A percentile compares a stretch with the other conserved stretches of the same genome.
Evolutionary conservation across 768 basidiomycete genomes (phyloP).

Genomic region (Cyclocybe aegerita): DNA sequence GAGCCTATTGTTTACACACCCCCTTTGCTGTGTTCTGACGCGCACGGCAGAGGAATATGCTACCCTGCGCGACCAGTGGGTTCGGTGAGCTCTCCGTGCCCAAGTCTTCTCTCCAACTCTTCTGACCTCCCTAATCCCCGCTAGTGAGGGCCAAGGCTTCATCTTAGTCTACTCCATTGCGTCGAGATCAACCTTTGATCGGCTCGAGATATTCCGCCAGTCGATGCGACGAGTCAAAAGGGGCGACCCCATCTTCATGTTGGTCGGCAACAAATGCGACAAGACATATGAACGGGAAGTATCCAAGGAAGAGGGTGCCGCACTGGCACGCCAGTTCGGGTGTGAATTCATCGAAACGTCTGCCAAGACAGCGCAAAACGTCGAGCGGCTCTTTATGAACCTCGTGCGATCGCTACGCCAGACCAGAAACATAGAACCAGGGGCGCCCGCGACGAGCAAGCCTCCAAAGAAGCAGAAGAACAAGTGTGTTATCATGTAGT

Average conservation of each 20-base stretch:
- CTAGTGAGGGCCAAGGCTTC: slow-evolving; percentile 95
- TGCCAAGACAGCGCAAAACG: slow-evolving; percentile 93
- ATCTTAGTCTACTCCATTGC: slow-evolving; percentile 96
- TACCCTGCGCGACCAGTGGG: slow-evolving; percentile 96
- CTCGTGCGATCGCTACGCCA: slow-evolving; percentile 83
- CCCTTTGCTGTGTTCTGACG: slow-evolving; percentile 6
- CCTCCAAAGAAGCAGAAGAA: slow-evolving; percentile 44
- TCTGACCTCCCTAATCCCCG: slow-evolving; percentile 9
- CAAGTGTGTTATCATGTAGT: slow-evolving; percentile 73
- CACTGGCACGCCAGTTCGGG: slow-evolving; percentile 78
- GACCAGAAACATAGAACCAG: slow-evolving; percentile 58
- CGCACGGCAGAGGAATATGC: slow-evolving; percentile 84
- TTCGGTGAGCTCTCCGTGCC: slow-evolving; percentile 62
- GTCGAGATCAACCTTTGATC: slow-evolving; percentile 88
- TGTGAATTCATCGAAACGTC: slow-evolving; percentile 96
- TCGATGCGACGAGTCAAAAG: slow-evolving; percentile 89
- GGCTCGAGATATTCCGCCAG: slow-evolving; percentile 86
- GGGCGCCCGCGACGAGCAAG: slow-evolving; percentile 29
- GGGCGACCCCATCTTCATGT: slow-evolving; percentile 83
- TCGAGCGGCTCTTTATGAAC: slow-evolving; percentile 86
- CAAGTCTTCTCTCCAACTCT: slow-evolving; percentile 9
- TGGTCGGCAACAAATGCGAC: slow-evolving; percentile 96
- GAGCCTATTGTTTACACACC: slow-evolving; percentile 27
- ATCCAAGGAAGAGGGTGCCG: slow-evolving; percentile 83
- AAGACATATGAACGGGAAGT: slow-evolving; percentile 91